Evolutionary conservation across 148 eudicot species (phyloP), one percentile per base, ranked within the genome.

Genomic region (Polygonum aviculare): DNA sequence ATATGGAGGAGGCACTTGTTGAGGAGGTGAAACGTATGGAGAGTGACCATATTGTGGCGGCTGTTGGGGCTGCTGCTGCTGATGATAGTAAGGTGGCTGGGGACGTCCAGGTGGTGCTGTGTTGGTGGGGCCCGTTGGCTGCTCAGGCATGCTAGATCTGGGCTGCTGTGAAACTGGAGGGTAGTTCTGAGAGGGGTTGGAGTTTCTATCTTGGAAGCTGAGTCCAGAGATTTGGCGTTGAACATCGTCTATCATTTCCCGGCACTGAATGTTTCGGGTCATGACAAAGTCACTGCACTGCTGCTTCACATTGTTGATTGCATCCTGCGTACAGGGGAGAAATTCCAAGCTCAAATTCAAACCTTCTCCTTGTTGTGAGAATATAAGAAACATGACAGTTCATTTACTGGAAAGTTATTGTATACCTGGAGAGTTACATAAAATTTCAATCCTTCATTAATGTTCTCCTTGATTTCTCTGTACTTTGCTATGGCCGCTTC

Each of bases 381-480:
- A 3, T 10, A 63, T 12, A 15, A 35, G 35, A 10, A 65, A 21
- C 71, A 36, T 12, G 41, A 65, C 9, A 65, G 3, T 33, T 16
- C 39, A 62, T 62, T 33, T 1, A 62, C 18, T 4, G 18, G 11
- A 22, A 59, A 59, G 14, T 35, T 65, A 22, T 16, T 67, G 19
- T 16, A 54, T 83, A 93, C 97, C 96, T 93, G 99, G 80, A 95
- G 99, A 47, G 99, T 93, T 26, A 93, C 98, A 80, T 95, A 95
- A 75, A 95, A 95, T 83, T 95, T 95, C 76, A 95, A 62, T 72
- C 99, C 99, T 83, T 95, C 99, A 69, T 93, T 95, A 40, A 95
- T 81, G 73, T 95, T 95, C 51, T 93, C 97, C 84, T 95, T 93
- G 47, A 93, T 93, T 83, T 95, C 99, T 52, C 83, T 89, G 76